A percentile compares a stretch with the other conserved stretches of the same genome.
phyloP scores from a whole-genome alignment of 495 filamentous ascomycete species.

The Cercophora samala region DNA sequence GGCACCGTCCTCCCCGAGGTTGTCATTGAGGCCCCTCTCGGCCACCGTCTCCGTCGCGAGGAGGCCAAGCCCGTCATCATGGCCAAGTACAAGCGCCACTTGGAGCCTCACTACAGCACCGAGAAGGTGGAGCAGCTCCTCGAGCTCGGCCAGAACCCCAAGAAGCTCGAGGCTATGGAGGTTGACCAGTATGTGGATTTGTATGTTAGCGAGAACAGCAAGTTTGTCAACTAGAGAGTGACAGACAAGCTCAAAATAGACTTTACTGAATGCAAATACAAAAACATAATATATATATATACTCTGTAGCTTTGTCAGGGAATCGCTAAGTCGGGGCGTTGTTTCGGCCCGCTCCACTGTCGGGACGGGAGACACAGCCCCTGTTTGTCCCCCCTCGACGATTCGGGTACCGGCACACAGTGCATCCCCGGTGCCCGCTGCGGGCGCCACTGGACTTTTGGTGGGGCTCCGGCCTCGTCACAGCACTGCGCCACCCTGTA shows the following conservation, averaged over 20 bases:
- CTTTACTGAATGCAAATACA: background rate
- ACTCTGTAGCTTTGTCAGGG: background rate
- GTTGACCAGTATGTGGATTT: conserved; percentile 93
- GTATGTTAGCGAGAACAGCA: conserved; percentile 65
- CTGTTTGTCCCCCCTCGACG: background rate
- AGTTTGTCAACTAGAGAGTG: conserved; percentile 41
- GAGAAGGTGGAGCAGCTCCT: conserved; percentile 74
- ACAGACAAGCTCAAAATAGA: background rate
- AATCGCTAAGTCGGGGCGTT: background rate
- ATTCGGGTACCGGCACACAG: background rate
- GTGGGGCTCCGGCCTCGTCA: background rate
- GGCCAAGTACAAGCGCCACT: conserved; percentile 89
- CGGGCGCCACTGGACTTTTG: background rate
- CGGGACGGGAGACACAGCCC: background rate
- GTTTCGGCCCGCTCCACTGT: background rate
- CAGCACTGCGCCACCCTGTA: background rate
- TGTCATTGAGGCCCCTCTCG: conserved; percentile 91
- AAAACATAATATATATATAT: background rate
- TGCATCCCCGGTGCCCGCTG: background rate
- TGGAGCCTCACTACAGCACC: conserved; percentile 75
- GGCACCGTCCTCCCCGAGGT: conserved; percentile 90
- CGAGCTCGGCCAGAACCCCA: conserved; percentile 65
- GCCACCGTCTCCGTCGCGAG: conserved; percentile 84
- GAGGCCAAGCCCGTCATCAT: conserved; percentile 97
- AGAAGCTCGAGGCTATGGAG: conserved; percentile 71